Percentiles rank a stretch among this genome's conserved stretches.
These are phyloP conservation scores for Galerina sulciceps DNA, from an alignment of 768 basidiomycete genomes.

Conservation along the genomic window DNA sequence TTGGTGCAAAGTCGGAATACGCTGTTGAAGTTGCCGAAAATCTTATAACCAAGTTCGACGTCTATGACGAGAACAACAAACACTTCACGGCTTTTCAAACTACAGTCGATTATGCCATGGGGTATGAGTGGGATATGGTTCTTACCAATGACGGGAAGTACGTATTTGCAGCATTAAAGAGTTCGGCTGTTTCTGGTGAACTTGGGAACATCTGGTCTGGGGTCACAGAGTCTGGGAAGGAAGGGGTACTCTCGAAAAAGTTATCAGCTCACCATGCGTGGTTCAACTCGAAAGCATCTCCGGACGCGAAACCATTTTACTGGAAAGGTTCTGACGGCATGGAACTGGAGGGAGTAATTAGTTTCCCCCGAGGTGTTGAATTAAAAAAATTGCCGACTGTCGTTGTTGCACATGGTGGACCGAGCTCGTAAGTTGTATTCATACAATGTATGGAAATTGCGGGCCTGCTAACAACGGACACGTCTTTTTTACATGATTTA, in stretches of 20 bases:
- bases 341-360: conserved; percentile 13
- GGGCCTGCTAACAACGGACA: not conserved
- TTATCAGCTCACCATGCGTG: conserved; percentile 11
- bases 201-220: conserved; percentile 14
- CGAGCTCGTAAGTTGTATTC: conserved; percentile 1
- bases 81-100: conserved; percentile 13
- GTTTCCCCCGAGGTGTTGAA: conserved; percentile 9
- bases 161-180: conserved; percentile 9
- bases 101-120: not conserved
- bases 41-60: conserved; percentile 12
- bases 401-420: conserved; percentile 14
- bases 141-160: conserved; percentile 7
- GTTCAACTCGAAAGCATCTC: conserved; percentile 5
- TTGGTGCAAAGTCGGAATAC: conserved; percentile 9
- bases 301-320: conserved; percentile 2
- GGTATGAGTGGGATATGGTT: conserved; percentile 10
- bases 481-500: not conserved
- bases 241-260: conserved; percentile 6
- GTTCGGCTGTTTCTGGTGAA: conserved; percentile 9
- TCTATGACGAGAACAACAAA: conserved; percentile 6
- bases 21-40: conserved; percentile 11
- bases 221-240: conserved; percentile 3
- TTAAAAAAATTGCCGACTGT: conserved; percentile 8
- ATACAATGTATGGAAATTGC: not conserved
- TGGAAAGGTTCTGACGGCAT: conserved; percentile 12